Evolutionary conservation across 2,329 filamentous ascomycete species (phyloP), one percentile per base, ranked within the genome.

Genomic region (Aspergillus alliaceus): DNA sequence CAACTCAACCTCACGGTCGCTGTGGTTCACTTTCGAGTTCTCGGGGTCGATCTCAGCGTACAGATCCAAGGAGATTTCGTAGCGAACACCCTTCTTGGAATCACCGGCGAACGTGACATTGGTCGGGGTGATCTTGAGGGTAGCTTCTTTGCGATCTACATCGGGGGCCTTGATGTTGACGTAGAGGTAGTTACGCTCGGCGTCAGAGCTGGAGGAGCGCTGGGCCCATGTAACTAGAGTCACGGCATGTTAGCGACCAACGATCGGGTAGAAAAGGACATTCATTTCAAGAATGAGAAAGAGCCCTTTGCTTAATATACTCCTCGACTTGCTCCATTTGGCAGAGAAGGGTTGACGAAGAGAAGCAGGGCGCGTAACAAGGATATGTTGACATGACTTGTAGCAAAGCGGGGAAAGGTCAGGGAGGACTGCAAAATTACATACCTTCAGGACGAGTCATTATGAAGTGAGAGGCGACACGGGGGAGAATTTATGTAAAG

Each of bases 101-200:
- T 88, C 84, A 69, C 93, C 95, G 66, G 86, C 87, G 84, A 97
- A 98, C 68, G 83, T 84, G 66, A 99, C 83, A 67, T 83, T 82
- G 64, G 84, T 89, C 60, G 92, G 80, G 80, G 91, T 89, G 66
- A 98, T 80, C 67, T 96, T 89, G 66, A 98, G 86, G 81, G 92
- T 90, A 66, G 96, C 80, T 70, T 88, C 87, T 47, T 84, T 81
- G 69, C 86, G 82, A 67, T 90, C 81, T 44, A 97, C 89, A 75
- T 99, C 95, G 67, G 93, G 86, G 51, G 93, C 92, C 69, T 86
- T 85, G 80, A 99, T 91, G 73, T 91, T 96, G 66, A 99, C 85
- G 82, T 92, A 96, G 83, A 99, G 81, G 81, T 91, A 90, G 85
- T 99, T 99, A 83, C 93, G 96, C 75, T 88, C 84, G 56, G 90